A percentile compares a stretch with the other conserved stretches of the same genome.
Evolutionary conservation across 257 asterid species (phyloP).

Genomic region (Coffea eugenioides): DNA sequence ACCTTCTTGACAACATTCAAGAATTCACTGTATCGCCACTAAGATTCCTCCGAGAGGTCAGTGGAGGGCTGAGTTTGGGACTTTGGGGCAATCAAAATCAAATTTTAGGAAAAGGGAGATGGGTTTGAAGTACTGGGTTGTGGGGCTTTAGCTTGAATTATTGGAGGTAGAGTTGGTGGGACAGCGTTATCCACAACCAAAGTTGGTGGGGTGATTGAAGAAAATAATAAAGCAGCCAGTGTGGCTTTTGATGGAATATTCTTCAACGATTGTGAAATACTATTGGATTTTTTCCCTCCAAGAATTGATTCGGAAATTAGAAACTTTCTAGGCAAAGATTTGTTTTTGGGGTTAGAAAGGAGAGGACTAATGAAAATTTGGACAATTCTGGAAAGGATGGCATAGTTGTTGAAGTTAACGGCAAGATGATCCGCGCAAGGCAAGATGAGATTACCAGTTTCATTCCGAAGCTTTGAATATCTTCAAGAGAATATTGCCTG

Average conservation of each 20-base stretch:
- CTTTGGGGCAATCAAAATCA: conserved; percentile 77
- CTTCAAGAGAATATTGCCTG: too few relatives aligned
- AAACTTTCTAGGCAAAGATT: conserved; percentile 41
- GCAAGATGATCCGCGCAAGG: too few relatives aligned
- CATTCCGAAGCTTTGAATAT: too few relatives aligned
- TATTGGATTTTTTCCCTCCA: conserved; percentile 22
- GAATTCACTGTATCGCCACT: conserved; percentile 95
- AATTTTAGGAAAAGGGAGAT: conserved; percentile 64
- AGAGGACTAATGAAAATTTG: conserved; percentile 15
- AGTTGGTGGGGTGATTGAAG: conserved; percentile 74
- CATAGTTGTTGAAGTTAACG: too few relatives aligned
- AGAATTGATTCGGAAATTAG: conserved; percentile 46
- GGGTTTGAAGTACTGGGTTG: conserved; percentile 40
- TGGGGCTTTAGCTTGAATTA: conserved; percentile 58
- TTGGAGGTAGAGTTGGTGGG: conserved; percentile 51
- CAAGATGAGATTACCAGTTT: too few relatives aligned
- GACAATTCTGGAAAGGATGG: too few relatives aligned
- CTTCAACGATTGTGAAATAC: conserved; percentile 26
- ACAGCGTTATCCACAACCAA: conserved; percentile 51
- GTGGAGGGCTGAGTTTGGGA: conserved; percentile 60
- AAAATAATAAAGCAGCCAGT: conserved; percentile 55
- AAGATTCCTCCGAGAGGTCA: conserved; percentile 81
- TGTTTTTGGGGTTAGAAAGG: conserved; percentile 74
- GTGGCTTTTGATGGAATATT: conserved; percentile 54
- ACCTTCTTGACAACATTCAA: conserved; percentile 95